These are phyloP conservation scores for Pestalotiopsis sp. DNA, from an alignment of 2,329 filamentous ascomycete species.

Conservation along the genomic window DNA sequence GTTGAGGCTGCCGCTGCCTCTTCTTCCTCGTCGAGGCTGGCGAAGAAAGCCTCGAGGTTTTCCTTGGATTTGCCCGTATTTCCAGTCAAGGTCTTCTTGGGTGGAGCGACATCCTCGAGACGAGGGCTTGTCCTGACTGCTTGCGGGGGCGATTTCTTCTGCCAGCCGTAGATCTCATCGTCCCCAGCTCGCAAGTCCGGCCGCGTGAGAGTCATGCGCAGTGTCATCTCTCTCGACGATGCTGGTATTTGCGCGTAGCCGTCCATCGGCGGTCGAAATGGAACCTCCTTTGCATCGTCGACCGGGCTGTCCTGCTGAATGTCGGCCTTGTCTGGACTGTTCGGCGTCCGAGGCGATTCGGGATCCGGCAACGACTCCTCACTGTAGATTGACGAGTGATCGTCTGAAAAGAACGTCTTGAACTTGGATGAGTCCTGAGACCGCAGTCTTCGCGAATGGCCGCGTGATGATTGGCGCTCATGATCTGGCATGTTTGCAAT, in stretches of 20 bases:
- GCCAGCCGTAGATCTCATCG: conserved; percentile 72
- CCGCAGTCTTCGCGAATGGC: conserved; percentile 27
- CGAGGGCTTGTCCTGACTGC: conserved; percentile 29
- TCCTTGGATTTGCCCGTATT: conserved; percentile 45
- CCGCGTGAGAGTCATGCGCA: conserved; percentile 92
- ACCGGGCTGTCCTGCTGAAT: conserved; percentile 26
- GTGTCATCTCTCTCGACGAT: conserved; percentile 83
- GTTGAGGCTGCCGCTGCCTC: conserved; percentile 28
- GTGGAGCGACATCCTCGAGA: conserved; percentile 31
- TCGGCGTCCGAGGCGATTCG: conserved; percentile 62
- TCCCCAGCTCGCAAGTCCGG: conserved; percentile 82
- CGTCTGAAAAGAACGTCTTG: conserved; percentile 46
- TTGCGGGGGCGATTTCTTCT: conserved; percentile 41
- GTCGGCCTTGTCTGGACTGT: conserved; percentile 43
- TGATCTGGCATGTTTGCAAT: conserved; percentile 30
- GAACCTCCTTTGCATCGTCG: conserved; percentile 21
- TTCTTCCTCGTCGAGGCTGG: conserved; percentile 54
- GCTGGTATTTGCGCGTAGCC: conserved; percentile 55
- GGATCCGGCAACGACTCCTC: conserved; percentile 61
- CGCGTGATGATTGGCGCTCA: conserved; percentile 14
- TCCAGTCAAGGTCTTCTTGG: conserved; percentile 20
- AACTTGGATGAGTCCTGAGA: conserved; percentile 50
- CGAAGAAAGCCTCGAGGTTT: conserved; percentile 56
- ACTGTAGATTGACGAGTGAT: conserved; percentile 57
- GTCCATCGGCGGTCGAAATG: conserved; percentile 24